A percentile compares a stretch with the other conserved stretches of the same genome.
These are phyloP conservation scores for Scedosporium aurantiacum DNA, from an alignment of 2,329 filamentous ascomycete species.

Conservation along the genomic window DNA sequence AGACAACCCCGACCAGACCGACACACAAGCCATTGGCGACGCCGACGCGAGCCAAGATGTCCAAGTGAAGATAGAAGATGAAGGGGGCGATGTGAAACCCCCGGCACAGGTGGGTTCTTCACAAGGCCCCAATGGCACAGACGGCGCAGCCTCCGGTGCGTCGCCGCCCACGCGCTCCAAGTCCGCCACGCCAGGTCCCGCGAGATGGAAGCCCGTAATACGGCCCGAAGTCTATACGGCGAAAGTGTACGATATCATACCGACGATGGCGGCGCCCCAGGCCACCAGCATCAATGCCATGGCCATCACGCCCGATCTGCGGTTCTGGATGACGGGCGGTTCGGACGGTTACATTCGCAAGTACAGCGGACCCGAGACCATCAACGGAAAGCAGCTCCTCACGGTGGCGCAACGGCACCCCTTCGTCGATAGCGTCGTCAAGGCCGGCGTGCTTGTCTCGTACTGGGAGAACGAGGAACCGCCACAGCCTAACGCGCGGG, in stretches of 20 bases:
- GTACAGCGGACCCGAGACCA: slow-evolving; percentile 89
- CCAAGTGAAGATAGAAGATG: slow-evolving; percentile 10
- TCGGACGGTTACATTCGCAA: slow-evolving; percentile 94
- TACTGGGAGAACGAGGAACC: slow-evolving; percentile 98
- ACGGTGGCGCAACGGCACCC: slow-evolving; percentile 94
- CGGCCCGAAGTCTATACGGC: slow-evolving; percentile 67
- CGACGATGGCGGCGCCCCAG: slow-evolving; percentile 92
- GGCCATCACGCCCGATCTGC: slow-evolving; percentile 82
- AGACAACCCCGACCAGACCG: slow-evolving; percentile 23
- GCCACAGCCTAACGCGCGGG: slow-evolving; percentile 19
- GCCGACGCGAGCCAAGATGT: slow-evolving; percentile 17
- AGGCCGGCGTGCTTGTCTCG: slow-evolving; percentile 85
- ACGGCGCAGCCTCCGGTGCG: not conserved
- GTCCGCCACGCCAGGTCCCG: slow-evolving; percentile 1
- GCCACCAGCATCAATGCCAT: slow-evolving; percentile 92
- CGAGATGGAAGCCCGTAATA: slow-evolving; percentile 7
- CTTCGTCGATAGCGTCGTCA: slow-evolving; percentile 94
- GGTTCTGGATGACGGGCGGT: slow-evolving; percentile 90
- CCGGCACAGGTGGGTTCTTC: slow-evolving; percentile 5
- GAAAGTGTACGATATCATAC: slow-evolving; percentile 82
- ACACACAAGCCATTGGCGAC: slow-evolving; percentile 30
- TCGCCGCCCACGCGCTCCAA: slow-evolving; percentile 10
- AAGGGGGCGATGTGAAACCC: no score
- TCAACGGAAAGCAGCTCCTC: slow-evolving; percentile 85
- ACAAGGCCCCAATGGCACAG: not conserved